These are phyloP conservation scores for Ustilago curta DNA, from an alignment of 1,284 basidiomycete species.

Conservation along the genomic window DNA sequence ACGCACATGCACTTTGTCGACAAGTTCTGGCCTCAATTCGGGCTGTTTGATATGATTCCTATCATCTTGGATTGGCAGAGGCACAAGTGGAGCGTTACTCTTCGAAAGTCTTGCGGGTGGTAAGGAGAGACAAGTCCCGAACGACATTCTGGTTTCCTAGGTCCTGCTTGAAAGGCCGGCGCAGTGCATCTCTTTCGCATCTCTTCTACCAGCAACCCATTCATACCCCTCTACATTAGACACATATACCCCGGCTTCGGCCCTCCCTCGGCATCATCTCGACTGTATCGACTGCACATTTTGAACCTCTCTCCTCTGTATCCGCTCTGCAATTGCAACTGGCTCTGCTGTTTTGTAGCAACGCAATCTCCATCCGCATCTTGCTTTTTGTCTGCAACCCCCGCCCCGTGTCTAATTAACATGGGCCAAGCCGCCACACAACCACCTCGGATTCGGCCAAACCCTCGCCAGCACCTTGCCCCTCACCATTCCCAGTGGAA, in stretches of 20 bases:
- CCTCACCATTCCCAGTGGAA: conserved; percentile 83
- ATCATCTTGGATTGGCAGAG: conserved; percentile 87
- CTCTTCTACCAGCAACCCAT: too few relatives aligned
- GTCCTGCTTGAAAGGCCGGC: not conserved
- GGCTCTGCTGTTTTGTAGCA: too few relatives aligned
- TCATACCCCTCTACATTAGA: too few relatives aligned
- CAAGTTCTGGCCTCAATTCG: conserved; percentile 95
- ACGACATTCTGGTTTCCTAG: not conserved
- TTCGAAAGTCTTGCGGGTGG: conserved; percentile 36
- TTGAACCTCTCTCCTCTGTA: too few relatives aligned
- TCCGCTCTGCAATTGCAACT: too few relatives aligned
- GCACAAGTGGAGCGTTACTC: conserved; percentile 23
- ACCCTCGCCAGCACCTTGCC: conserved; percentile 80
- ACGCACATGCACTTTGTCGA: conserved; percentile 92
- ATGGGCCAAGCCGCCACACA: conserved; percentile 19
- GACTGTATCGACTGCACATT: too few relatives aligned
- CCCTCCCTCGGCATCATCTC: too few relatives aligned
- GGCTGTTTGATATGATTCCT: conserved; percentile 84
- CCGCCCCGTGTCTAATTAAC: conserved; percentile 15
- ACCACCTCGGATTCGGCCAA: conserved; percentile 43
- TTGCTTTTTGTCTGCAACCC: not conserved
- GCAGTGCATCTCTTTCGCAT: too few relatives aligned
- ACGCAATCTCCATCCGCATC: too few relatives aligned
- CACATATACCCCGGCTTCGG: too few relatives aligned
- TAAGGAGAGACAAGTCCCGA: not conserved